Evolutionary conservation across 306 rosid genomes (phyloP).

Genomic region (Chamaecrista fasciculata): DNA sequence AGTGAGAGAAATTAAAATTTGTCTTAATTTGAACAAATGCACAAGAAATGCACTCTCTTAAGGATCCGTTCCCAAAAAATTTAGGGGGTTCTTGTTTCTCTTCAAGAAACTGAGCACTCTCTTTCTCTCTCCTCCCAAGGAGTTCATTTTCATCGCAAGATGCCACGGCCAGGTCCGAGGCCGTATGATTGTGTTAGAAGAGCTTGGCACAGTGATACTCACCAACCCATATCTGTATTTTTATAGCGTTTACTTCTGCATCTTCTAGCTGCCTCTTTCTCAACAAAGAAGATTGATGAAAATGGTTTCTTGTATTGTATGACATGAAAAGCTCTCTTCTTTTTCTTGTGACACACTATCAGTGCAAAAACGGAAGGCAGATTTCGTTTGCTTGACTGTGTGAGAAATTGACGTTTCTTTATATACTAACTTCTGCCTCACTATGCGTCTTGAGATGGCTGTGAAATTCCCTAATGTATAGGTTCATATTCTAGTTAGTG

Average conservation of each 20-base stretch:
- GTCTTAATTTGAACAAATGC: too few relatives aligned
- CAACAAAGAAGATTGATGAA: neutral
- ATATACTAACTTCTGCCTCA: conserved; percentile 26
- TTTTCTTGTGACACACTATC: neutral
- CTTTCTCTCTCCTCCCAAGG: neutral
- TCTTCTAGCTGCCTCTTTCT: neutral
- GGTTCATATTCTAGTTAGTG: neutral
- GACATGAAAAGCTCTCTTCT: neutral
- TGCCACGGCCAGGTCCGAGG: conserved; percentile 76
- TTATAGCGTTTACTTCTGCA: conserved; percentile 8
- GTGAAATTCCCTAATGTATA: conserved; percentile 7
- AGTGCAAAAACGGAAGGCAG: conserved; percentile 42
- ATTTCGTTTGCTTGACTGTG: conserved; percentile 31
- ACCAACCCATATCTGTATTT: conserved; percentile 44
- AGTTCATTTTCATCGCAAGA: conserved; percentile 30
- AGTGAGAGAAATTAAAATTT: too few relatives aligned
- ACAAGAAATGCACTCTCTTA: too few relatives aligned
- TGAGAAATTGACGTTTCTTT: conserved; percentile 38
- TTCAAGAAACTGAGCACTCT: conserved; percentile 30
- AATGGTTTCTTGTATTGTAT: neutral
- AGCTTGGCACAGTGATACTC: conserved; percentile 86
- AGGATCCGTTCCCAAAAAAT: too few relatives aligned
- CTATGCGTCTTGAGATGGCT: conserved; percentile 25
- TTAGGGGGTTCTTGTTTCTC: conserved; percentile 16
- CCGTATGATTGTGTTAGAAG: conserved; percentile 76